These are phyloP conservation scores for Cryptococcus neoformans DNA, from an alignment of 1,284 basidiomycete species.

Conservation along the genomic window DNA sequence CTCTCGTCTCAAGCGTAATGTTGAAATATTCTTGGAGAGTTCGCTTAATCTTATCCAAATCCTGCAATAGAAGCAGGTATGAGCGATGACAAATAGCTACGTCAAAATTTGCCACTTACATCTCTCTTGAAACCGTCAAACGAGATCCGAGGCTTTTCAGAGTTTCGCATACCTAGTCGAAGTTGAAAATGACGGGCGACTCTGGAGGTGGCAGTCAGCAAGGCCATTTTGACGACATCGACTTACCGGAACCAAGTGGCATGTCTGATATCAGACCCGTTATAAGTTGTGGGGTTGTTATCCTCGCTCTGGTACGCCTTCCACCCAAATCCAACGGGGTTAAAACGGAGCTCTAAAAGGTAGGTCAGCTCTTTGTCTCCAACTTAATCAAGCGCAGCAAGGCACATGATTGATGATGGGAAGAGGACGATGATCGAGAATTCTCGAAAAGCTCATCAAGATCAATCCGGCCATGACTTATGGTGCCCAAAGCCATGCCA, in stretches of 20 bases:
- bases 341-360: conserved; percentile 76
- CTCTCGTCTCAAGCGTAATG: conserved; percentile 78
- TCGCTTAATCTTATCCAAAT: conserved; percentile 71
- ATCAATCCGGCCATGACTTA: too few species aligned
- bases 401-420: background rate
- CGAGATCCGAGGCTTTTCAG: conserved; percentile 60
- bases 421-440: background rate
- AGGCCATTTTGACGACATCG: background rate
- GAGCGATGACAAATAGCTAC: background rate
- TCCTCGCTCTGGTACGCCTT: conserved; percentile 60
- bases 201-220: conserved; percentile 44
- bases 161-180: conserved; percentile 63
- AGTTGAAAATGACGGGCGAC: conserved; percentile 92
- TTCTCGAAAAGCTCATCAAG: too few species aligned
- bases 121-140: conserved; percentile 95
- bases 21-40: conserved; percentile 84
- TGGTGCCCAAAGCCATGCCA: too few species aligned
- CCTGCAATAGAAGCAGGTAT: conserved; percentile 53
- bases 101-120: conserved; percentile 53
- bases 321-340: conserved; percentile 87
- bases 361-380: background rate
- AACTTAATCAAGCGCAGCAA: background rate
- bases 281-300: conserved; percentile 58
- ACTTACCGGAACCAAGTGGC: conserved; percentile 71
- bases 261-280: conserved; percentile 74